Evolutionary conservation across 163 green algal species (phyloP), one percentile per base, ranked within the genome.

Genomic region (Scenedesmus sp.): DNA sequence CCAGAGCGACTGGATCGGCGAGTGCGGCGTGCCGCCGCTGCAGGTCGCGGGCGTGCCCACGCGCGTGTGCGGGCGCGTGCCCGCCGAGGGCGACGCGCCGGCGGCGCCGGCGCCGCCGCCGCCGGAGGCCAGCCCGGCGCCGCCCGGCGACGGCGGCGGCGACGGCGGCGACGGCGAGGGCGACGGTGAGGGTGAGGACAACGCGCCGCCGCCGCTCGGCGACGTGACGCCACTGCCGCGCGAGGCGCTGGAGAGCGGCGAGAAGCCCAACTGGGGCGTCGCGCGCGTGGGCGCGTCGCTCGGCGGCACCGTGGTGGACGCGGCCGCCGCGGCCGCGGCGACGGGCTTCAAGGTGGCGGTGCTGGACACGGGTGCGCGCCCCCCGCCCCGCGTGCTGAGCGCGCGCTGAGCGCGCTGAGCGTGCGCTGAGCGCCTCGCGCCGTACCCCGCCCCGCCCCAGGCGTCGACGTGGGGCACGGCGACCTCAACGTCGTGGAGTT

Each of bases 401-500:
- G n/a, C n/a, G n/a, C n/a, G n/a, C n/a, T n/a, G n/a, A n/a, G n/a
- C n/a, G n/a, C n/a, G n/a, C n/a, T n/a, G n/a, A n/a, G n/a, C n/a
- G n/a, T n/a, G n/a, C n/a, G n/a, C n/a, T n/a, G n/a, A n/a, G n/a
- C n/a, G n/a, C n/a, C n/a, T n/a, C n/a, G n/a, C n/a, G n/a, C n/a
- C n/a, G n/a, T n/a, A n/a, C n/a, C n/a, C n/a, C n/a, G n/a, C n/a
- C n/a, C n/a, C n/a, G n/a, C n/a, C n/a, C n/a, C n/a, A n/a, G 67
- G 67, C 18, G 11, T 31, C 1, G 69, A 77, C 11, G 2, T 24
- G 0, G 24, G 9, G 0, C 69, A 77, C 29, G 36, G 53, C 20
- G 69, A 77, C 33, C 69, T 77, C 15, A 58, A 77, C 26, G 69
- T 77, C 24, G n/a, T 48, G 0, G 69, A 77, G 22, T 77, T 77